These are phyloP conservation scores for Sextonia rubra DNA, from an alignment of 164 flowering plant species.

Conservation along the genomic window DNA sequence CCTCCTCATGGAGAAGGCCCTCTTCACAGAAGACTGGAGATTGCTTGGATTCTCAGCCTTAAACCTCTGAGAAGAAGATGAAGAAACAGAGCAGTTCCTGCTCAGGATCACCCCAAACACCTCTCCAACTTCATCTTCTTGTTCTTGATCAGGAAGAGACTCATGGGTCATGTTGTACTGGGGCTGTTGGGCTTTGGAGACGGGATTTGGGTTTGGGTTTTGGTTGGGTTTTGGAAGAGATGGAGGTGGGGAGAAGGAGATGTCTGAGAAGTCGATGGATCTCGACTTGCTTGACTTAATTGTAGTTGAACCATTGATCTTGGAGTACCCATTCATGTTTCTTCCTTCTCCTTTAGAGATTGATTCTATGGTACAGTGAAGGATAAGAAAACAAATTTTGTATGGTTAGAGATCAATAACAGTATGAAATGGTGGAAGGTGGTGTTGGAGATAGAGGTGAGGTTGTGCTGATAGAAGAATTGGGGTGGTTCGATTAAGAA, in stretches of 20 bases:
- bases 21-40: slow-evolving; percentile 25
- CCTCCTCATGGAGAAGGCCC: slow-evolving; percentile 45
- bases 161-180: background rate
- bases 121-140: slow-evolving; percentile 19
- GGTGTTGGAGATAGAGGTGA: background rate
- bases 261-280: slow-evolving; percentile 47
- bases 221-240: slow-evolving; percentile 8
- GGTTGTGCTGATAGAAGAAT: background rate
- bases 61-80: slow-evolving; percentile 20
- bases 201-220: slow-evolving; percentile 5
- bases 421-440: background rate
- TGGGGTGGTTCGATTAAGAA: background rate
- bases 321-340: slow-evolving; percentile 47
- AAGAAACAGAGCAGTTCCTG: slow-evolving; percentile 33
- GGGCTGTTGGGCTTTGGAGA: slow-evolving; percentile 10
- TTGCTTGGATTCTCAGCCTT: slow-evolving; percentile 9
- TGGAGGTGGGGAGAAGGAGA: slow-evolving; percentile 15
- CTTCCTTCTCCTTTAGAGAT: background rate
- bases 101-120: slow-evolving; percentile 19
- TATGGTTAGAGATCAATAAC: background rate
- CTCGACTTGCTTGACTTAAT: slow-evolving; percentile 37
- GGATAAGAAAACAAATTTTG: background rate
- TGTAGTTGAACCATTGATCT: slow-evolving; percentile 24
- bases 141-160: slow-evolving; percentile 14
- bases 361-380: background rate